These are phyloP conservation scores for Aspergillus diversus DNA, from an alignment of 495 filamentous ascomycete genomes.

Conservation along the genomic window DNA sequence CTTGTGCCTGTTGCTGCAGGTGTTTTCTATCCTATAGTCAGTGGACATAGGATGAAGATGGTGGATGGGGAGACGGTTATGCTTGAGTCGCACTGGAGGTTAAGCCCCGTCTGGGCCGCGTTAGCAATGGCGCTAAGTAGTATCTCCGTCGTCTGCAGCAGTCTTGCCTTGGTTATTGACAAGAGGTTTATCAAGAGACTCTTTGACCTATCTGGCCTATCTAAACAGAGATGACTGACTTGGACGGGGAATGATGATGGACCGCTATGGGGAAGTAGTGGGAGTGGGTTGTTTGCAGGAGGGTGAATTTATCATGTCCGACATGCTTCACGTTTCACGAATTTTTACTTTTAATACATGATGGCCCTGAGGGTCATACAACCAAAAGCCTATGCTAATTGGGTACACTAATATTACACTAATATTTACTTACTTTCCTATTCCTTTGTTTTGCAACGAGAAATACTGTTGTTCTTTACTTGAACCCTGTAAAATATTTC, in stretches of 20 bases:
- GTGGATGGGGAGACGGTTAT: slow-evolving; percentile 28
- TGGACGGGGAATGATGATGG: not conserved
- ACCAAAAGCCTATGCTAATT: not conserved
- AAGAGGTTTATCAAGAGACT: slow-evolving; percentile 30
- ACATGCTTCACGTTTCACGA: slow-evolving; percentile 2
- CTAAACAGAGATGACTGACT: slow-evolving; percentile 7
- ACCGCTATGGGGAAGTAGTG: not conserved
- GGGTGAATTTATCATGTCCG: not conserved
- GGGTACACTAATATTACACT: not conserved
- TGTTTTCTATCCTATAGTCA: slow-evolving; percentile 70
- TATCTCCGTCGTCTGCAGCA: slow-evolving; percentile 77
- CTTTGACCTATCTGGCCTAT: slow-evolving; percentile 13
- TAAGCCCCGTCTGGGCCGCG: slow-evolving; percentile 84
- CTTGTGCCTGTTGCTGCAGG: slow-evolving; percentile 86
- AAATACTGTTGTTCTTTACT: not conserved
- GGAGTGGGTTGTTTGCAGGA: not conserved
- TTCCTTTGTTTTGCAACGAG: not conserved
- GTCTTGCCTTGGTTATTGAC: slow-evolving; percentile 63
- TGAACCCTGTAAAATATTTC: not conserved
- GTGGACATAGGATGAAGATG: slow-evolving; percentile 47
- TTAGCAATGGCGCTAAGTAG: slow-evolving; percentile 87
- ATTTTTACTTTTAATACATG: not conserved
- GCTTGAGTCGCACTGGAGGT: slow-evolving; percentile 47
- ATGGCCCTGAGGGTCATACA: not conserved
- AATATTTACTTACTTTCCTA: not conserved